These are phyloP conservation scores for Aquilaria agallochum DNA, from an alignment of 441 rosid genomes.

Conservation along the genomic window DNA sequence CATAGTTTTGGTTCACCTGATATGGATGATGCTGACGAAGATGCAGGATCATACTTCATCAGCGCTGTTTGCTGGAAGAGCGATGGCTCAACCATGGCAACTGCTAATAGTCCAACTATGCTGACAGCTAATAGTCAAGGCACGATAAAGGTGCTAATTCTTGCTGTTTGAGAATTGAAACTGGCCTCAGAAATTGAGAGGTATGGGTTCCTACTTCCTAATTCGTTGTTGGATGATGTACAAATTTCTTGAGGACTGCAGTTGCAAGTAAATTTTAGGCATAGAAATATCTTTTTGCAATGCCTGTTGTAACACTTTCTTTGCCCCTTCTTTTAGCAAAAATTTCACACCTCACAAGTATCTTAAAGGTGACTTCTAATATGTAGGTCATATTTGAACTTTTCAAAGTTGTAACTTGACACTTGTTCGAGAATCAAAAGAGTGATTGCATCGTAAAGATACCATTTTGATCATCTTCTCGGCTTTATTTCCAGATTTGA, in stretches of 20 bases:
- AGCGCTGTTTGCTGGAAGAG: slow-evolving; percentile 99
- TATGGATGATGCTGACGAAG: slow-evolving; percentile 84
- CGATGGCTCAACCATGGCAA: slow-evolving; percentile 41
- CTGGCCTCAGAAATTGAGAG: background rate
- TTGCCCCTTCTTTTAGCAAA: background rate
- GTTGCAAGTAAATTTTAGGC: background rate
- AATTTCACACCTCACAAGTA: background rate
- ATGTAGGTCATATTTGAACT: too few species aligned
- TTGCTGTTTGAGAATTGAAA: slow-evolving; percentile 53
- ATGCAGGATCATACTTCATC: slow-evolving; percentile 83
- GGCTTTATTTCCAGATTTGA: too few species aligned
- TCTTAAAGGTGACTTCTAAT: too few species aligned
- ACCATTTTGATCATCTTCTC: too few species aligned
- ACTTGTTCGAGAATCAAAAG: too few species aligned
- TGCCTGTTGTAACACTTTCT: background rate
- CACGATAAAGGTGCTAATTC: slow-evolving; percentile 85
- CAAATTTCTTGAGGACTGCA: background rate
- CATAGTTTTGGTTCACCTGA: slow-evolving; percentile 93
- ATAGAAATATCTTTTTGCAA: background rate
- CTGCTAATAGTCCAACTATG: slow-evolving; percentile 42
- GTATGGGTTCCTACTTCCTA: background rate
- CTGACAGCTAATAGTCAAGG: slow-evolving; percentile 98
- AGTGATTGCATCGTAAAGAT: too few species aligned
- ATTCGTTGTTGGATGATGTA: background rate
- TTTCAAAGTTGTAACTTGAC: too few species aligned